These are phyloP conservation scores for Colletotrichum eremochloae DNA, from an alignment of 2,329 filamentous ascomycete species.

Conservation along the genomic window DNA sequence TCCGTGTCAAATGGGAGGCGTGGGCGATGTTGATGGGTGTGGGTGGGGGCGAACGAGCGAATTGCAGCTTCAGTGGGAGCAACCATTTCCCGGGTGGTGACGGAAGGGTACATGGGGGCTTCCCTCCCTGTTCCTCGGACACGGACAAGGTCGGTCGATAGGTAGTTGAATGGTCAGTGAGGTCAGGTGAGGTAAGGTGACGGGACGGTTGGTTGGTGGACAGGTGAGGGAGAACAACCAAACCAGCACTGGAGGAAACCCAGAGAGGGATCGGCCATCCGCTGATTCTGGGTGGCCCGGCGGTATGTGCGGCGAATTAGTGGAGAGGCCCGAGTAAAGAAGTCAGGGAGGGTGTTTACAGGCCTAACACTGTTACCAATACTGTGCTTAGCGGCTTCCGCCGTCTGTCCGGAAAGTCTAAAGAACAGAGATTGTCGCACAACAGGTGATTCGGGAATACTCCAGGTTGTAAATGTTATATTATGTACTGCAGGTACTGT, in stretches of 20 bases:
- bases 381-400: constrained; percentile 13
- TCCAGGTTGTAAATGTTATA: not conserved
- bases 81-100: constrained; percentile 6
- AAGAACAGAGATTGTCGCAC: not conserved
- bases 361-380: not conserved
- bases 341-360: not conserved
- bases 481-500: constrained; percentile 8
- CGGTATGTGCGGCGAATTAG: constrained; percentile 71
- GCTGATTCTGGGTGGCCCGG: constrained; percentile 58
- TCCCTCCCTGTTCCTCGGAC: not conserved
- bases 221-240: not conserved
- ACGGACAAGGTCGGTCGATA: not conserved
- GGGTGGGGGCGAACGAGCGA: constrained; percentile 4
- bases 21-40: constrained; percentile 21
- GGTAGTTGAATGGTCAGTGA: not conserved
- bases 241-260: constrained; percentile 15
- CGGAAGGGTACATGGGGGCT: constrained; percentile 6
- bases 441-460: no score
- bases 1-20: constrained; percentile 43
- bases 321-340: constrained; percentile 56
- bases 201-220: not conserved
- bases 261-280: constrained; percentile 36
- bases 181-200: constrained; percentile 16
- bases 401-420: not conserved
- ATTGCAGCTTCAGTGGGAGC: constrained; percentile 8